A percentile compares a stretch with the other conserved stretches of the same genome.
phyloP scores from a whole-genome alignment of 257 asterid species.

The Solanum bukasovii region DNA sequence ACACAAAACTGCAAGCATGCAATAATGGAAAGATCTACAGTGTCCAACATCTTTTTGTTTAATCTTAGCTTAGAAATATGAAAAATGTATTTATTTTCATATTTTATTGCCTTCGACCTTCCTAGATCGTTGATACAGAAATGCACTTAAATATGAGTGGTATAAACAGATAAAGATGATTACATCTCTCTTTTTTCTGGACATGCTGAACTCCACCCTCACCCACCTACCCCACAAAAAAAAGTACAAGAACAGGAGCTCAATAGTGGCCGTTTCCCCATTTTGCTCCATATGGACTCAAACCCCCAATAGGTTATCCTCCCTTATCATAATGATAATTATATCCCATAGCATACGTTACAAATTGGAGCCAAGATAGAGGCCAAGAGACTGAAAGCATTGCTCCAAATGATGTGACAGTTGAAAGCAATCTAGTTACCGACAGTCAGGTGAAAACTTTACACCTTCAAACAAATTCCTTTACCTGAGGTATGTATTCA shows the following conservation, averaged over 20 bases:
- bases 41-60: not conserved
- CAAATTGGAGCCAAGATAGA: not conserved
- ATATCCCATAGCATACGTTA: not conserved
- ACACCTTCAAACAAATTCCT: not conserved
- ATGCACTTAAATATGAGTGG: not conserved
- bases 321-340: not conserved
- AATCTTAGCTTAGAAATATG: not conserved
- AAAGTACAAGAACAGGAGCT: not conserved
- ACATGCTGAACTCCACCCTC: not conserved
- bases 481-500: conserved; percentile 92
- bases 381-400: not conserved
- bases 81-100: not conserved
- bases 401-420: not conserved
- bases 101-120: not conserved
- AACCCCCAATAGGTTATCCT: not conserved
- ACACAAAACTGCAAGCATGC: not conserved
- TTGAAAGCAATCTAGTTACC: not conserved
- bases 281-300: not conserved
- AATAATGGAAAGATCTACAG: not conserved
- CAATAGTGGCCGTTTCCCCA: not conserved
- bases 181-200: not conserved
- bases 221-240: not conserved
- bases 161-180: not conserved
- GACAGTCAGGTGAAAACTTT: not conserved
- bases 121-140: not conserved